phyloP scores from a whole-genome alignment of 1,284 basidiomycete genomes.

The Rhodotorula sp. region DNA sequence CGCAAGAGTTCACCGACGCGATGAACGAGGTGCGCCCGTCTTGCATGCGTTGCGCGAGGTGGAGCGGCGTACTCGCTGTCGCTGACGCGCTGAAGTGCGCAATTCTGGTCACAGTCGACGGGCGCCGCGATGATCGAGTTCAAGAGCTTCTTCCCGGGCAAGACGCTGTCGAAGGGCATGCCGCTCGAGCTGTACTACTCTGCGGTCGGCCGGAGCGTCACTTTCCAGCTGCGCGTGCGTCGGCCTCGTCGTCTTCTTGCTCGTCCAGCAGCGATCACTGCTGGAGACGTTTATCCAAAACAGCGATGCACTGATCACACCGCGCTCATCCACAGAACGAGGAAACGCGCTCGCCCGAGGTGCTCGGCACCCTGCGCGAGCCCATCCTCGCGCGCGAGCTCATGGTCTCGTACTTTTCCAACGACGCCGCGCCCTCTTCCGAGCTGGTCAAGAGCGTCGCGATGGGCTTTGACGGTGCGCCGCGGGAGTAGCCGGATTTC shows the following conservation, averaged over 20 bases:
- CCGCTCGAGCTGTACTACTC: constrained; percentile 31
- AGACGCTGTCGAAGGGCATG: constrained; percentile 22
- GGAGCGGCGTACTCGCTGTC: not conserved
- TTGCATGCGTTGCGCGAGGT: too few species aligned
- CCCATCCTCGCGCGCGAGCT: constrained; percentile 23
- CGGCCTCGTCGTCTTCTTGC: not conserved
- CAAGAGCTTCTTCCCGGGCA: constrained; percentile 34
- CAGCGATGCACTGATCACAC: too few species aligned
- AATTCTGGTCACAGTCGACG: constrained; percentile 4
- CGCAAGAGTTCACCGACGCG: constrained; percentile 6
- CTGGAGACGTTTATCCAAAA: too few species aligned
- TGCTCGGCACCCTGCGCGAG: constrained; percentile 29
- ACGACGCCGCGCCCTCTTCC: constrained; percentile 23
- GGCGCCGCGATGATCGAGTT: constrained; percentile 34
- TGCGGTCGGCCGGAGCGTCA: constrained; percentile 5
- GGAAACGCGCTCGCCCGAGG: not conserved
- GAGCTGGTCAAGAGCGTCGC: constrained; percentile 35
- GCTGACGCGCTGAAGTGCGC: too few species aligned
- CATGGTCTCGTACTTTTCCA: constrained; percentile 37
- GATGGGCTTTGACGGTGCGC: constrained; percentile 17
- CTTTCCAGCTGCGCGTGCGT: constrained; percentile 26
- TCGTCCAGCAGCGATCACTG: not conserved
- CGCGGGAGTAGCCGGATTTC: not conserved
- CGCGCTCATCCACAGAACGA: constrained; percentile 8
- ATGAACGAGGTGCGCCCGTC: constrained; percentile 21